A percentile compares a stretch with the other conserved stretches of the same genome.
These are phyloP conservation scores for Pyrrhoderma lamaoense DNA, from an alignment of 1,284 basidiomycete genomes.

Conservation along the genomic window DNA sequence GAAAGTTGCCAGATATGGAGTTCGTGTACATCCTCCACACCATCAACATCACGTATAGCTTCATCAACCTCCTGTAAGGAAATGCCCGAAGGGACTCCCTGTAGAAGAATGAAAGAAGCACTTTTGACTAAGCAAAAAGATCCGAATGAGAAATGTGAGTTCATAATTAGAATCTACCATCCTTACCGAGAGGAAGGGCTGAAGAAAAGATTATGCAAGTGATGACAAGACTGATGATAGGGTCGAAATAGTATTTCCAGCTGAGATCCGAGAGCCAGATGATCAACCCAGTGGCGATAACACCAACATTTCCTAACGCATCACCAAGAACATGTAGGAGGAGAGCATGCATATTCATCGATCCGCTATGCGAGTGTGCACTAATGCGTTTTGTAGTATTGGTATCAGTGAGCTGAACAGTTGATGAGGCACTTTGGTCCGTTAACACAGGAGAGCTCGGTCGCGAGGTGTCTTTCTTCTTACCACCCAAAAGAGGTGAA, in stretches of 20 bases:
- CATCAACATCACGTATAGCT: slow-evolving; percentile 74
- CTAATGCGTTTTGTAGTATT: slow-evolving; percentile 24
- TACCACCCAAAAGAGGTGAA: slow-evolving; percentile 7
- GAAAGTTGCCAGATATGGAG: slow-evolving; percentile 96
- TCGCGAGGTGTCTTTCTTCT: slow-evolving; percentile 18
- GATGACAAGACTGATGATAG: slow-evolving; percentile 89
- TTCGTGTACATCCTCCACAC: slow-evolving; percentile 90
- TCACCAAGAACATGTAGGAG: slow-evolving; percentile 95
- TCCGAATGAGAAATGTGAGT: slow-evolving; percentile 13
- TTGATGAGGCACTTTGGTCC: slow-evolving; percentile 7
- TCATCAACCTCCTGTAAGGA: slow-evolving; percentile 82
- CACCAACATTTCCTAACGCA: slow-evolving; percentile 95
- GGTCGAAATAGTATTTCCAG: slow-evolving; percentile 90
- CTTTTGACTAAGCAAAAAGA: slow-evolving; percentile 56
- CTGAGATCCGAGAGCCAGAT: slow-evolving; percentile 80
- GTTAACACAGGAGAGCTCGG: slow-evolving; percentile 13
- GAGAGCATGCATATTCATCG: slow-evolving; percentile 97
- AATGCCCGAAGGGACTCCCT: slow-evolving; percentile 88
- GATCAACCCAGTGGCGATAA: slow-evolving; percentile 89
- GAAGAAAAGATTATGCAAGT: slow-evolving; percentile 96
- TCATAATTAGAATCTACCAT: no score
- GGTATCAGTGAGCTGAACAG: not conserved
- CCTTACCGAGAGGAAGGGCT: slow-evolving; percentile 85
- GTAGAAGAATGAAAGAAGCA: slow-evolving; percentile 94
- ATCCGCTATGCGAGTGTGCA: slow-evolving; percentile 57